A percentile compares a stretch with the other conserved stretches of the same genome.
These are phyloP conservation scores for Taxawa tesnikishii DNA, from an alignment of 2,329 filamentous ascomycete species.

Conservation along the genomic window DNA sequence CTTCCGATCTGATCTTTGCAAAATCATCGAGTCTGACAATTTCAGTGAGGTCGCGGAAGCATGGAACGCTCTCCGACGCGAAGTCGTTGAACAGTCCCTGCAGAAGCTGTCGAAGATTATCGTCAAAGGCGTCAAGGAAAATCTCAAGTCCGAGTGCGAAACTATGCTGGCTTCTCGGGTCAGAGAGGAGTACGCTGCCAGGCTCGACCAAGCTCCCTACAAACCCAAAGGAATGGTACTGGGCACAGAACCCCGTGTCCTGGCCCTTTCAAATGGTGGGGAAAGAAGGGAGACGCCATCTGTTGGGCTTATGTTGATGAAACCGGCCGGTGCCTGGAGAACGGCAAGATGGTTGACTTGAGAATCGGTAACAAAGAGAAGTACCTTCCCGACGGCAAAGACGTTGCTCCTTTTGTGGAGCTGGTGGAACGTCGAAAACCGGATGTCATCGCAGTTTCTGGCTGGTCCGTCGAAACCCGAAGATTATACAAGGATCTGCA, in stretches of 20 bases:
- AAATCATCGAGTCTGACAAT: conserved; percentile 86
- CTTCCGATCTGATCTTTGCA: conserved; percentile 65
- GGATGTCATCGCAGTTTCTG: conserved; percentile 81
- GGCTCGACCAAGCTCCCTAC: conserved; percentile 89
- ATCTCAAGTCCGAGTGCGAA: conserved; percentile 84
- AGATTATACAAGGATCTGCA: conserved; percentile 73
- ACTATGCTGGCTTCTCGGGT: conserved; percentile 80
- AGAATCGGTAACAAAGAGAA: conserved; percentile 54
- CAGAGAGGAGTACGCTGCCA: conserved; percentile 76
- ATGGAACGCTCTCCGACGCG: conserved; percentile 81
- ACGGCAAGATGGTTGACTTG: conserved; percentile 76
- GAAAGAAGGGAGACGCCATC: conserved; percentile 66
- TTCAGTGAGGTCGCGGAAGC: conserved; percentile 89
- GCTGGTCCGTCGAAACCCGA: conserved; percentile 77
- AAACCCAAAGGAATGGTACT: conserved; percentile 88
- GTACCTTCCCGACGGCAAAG: conserved; percentile 50
- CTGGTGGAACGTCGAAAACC: conserved; percentile 69
- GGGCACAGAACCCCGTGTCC: conserved; percentile 75
- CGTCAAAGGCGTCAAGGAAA: conserved; percentile 87
- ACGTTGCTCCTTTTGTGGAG: conserved; percentile 61
- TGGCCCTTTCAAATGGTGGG: conserved; percentile 81
- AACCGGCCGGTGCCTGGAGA: conserved; percentile 76
- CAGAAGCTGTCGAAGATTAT: conserved; percentile 73
- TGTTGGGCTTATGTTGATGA: conserved; percentile 92
- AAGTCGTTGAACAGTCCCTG: conserved; percentile 72